Evolutionary conservation across 2,329 filamentous ascomycete genomes (phyloP).

Genomic region (Aspergillus sp.): DNA sequence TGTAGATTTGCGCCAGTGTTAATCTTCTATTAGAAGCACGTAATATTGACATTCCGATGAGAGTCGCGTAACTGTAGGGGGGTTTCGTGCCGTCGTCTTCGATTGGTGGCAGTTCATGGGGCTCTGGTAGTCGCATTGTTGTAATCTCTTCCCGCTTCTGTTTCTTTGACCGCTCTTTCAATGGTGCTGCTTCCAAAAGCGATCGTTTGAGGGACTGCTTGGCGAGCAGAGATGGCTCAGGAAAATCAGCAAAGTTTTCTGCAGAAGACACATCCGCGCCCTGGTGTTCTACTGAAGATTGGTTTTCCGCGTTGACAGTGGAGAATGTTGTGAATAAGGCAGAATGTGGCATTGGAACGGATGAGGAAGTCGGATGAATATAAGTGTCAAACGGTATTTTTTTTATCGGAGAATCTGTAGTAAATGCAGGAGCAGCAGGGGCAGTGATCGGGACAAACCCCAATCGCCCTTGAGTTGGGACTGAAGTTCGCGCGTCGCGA

Average conservation of each 20-base stretch:
- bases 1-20: conserved; percentile 94
- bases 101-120: conserved; percentile 76
- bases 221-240: conserved; percentile 46
- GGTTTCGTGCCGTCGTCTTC: conserved; percentile 88
- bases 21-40: conserved; percentile 78
- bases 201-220: conserved; percentile 56
- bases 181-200: conserved; percentile 70
- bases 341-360: conserved; percentile 40
- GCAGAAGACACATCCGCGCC: conserved; percentile 38
- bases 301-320: conserved; percentile 41
- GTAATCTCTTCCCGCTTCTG: conserved; percentile 58
- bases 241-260: conserved; percentile 49
- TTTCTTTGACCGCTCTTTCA: conserved; percentile 74
- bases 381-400: conserved; percentile 38
- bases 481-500: conserved; percentile 55
- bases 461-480: conserved; percentile 59
- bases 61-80: conserved; percentile 85
- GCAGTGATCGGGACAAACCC: conserved; percentile 61
- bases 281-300: conserved; percentile 50
- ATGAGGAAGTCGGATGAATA: conserved; percentile 15
- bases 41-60: conserved; percentile 96
- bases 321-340: conserved; percentile 54
- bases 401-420: conserved; percentile 51
- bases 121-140: conserved; percentile 61
- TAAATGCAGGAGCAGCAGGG: conserved; percentile 44